A percentile compares a stretch with the other conserved stretches of the same genome.
Evolutionary conservation across 768 basidiomycete genomes (phyloP).

Genomic region (Collybia sp.): DNA sequence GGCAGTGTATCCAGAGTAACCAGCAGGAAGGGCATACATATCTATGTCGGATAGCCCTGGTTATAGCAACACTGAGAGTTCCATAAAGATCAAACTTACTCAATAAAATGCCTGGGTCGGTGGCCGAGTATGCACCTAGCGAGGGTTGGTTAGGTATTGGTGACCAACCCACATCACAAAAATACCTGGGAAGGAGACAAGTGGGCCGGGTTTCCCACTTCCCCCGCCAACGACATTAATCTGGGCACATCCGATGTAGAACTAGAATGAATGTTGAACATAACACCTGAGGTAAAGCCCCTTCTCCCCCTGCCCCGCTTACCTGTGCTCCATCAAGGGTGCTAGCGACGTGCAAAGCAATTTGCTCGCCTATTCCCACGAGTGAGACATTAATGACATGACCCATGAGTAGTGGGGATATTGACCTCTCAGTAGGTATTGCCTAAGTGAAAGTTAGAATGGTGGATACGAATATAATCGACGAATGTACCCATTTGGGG

Average conservation of each 20-base stretch:
- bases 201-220: constrained; percentile 21
- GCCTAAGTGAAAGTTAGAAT: constrained; percentile 6
- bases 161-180: background rate
- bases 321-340: constrained; percentile 24
- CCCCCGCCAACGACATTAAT: constrained; percentile 40
- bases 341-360: constrained; percentile 26
- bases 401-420: background rate
- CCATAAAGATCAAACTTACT: constrained; percentile 14
- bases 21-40: constrained; percentile 23
- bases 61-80: background rate
- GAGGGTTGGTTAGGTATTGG: background rate
- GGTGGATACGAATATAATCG: background rate
- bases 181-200: constrained; percentile 27
- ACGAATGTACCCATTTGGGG: constrained; percentile 23
- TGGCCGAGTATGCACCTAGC: constrained; percentile 24
- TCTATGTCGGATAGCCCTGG: constrained; percentile 8
- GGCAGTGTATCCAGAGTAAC: constrained; percentile 25
- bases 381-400: background rate
- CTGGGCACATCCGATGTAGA: constrained; percentile 47
- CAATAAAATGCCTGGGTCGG: constrained; percentile 27
- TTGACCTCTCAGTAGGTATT: constrained; percentile 24
- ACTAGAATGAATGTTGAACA: constrained; percentile 18
- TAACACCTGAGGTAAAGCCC: background rate
- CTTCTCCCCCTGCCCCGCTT: background rate
- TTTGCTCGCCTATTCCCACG: constrained; percentile 23